A percentile compares a stretch with the other conserved stretches of the same genome.
Conservation (phyloP, 768 basidiomycete species). For the Stropharia rugosoannulata region DNA sequence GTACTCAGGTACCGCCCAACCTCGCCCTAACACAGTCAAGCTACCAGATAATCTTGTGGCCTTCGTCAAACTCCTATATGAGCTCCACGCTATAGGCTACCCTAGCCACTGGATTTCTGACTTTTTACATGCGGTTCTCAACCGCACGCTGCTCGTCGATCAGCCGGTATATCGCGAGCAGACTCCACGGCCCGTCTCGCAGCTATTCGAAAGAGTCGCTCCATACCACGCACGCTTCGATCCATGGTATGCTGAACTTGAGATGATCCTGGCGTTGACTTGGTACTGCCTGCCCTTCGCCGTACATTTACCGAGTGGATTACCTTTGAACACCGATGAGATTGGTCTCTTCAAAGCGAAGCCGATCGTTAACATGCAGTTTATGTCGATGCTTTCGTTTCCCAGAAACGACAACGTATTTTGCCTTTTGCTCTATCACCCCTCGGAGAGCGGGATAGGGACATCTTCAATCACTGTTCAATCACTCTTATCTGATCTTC, state of each 20-base stretch:
- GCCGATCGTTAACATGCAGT: constrained; percentile 1
- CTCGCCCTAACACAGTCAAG: constrained; percentile 22
- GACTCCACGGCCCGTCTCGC: constrained; percentile 26
- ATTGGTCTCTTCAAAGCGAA: constrained; percentile 22
- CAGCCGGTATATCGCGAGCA: constrained; percentile 22
- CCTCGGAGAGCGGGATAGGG: neutral
- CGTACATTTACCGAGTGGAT: constrained; percentile 16
- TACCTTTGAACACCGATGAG: constrained; percentile 8
- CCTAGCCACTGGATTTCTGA: constrained; percentile 37
- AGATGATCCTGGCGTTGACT: constrained; percentile 21
- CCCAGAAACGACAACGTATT: neutral
- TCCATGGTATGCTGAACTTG: constrained; percentile 27
- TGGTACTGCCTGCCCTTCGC: constrained; percentile 21
- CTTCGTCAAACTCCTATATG: constrained; percentile 29
- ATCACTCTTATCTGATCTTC: neutral
- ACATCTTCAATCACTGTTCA: neutral
- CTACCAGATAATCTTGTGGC: constrained; percentile 33
- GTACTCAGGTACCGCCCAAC: constrained; percentile 21
- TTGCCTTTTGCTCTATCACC: neutral
- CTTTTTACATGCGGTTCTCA: constrained; percentile 25
- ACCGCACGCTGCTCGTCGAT: constrained; percentile 24
- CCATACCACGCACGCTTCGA: constrained; percentile 24
- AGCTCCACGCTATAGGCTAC: constrained; percentile 32
- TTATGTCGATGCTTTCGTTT: neutral
- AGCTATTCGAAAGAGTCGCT: constrained; percentile 15